A percentile compares a stretch with the other conserved stretches of the same genome.
phyloP scores from a whole-genome alignment of 208 protist species.

The Leishmania tropica region DNA sequence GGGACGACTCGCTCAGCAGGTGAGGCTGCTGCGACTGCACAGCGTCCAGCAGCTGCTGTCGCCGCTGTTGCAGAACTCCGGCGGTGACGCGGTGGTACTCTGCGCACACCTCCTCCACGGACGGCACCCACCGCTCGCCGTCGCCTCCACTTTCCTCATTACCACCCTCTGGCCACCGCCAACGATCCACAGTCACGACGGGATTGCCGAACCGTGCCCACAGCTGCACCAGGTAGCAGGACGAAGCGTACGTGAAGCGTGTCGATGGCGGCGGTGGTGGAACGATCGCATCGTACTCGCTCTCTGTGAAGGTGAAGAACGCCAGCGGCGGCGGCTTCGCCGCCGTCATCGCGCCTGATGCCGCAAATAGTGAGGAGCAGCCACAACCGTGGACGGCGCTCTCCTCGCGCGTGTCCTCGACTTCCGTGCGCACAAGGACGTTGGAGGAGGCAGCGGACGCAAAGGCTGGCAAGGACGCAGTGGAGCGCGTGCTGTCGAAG shows the following conservation, averaged over 20 bases:
- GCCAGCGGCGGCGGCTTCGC: background rate
- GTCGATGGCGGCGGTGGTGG: slow-evolving; percentile 7
- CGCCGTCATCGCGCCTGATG: background rate
- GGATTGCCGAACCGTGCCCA: slow-evolving; percentile 73
- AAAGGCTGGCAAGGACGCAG: slow-evolving; percentile 7
- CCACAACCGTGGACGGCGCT: background rate
- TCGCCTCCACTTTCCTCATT: background rate
- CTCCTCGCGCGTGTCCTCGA: background rate
- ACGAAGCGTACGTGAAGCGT: slow-evolving; percentile 35
- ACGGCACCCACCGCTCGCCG: slow-evolving; percentile 11
- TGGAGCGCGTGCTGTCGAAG: slow-evolving; percentile 8
- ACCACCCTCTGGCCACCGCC: slow-evolving; percentile 17
- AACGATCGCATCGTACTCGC: slow-evolving; percentile 46
- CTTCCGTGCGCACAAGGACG: background rate
- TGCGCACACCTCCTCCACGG: slow-evolving; percentile 31
- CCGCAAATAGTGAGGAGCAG: background rate
- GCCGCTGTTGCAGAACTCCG: slow-evolving; percentile 27
- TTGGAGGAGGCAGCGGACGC: background rate
- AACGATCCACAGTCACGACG: slow-evolving; percentile 59
- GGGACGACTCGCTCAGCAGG: background rate
- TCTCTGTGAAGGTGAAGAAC: slow-evolving; percentile 55
- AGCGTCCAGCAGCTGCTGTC: slow-evolving; percentile 20
- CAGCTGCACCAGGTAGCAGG: slow-evolving; percentile 47
- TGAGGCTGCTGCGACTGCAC: background rate
- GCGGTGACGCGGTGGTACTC: slow-evolving; percentile 37